phyloP scores from a whole-genome alignment of 106 monocot genomes.

The Ottelia alismoides region DNA sequence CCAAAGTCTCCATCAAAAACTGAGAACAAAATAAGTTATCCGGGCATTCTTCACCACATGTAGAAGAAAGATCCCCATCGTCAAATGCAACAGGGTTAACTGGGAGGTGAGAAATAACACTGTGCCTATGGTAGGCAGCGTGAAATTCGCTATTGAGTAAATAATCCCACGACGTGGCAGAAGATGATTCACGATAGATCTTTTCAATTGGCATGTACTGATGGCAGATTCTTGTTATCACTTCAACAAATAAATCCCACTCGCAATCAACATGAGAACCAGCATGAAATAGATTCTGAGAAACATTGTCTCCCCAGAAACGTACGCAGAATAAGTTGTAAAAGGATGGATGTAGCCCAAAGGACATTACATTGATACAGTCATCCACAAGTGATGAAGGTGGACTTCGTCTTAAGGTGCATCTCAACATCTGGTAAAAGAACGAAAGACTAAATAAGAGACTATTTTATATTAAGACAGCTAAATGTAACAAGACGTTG shows the following conservation, averaged over 20 bases:
- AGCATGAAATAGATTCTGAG: constrained; percentile 22
- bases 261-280: constrained; percentile 48
- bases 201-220: constrained; percentile 18
- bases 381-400: constrained; percentile 65
- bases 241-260: constrained; percentile 64
- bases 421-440: constrained; percentile 66
- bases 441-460: not conserved
- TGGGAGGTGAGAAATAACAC: constrained; percentile 17
- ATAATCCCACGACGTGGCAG: constrained; percentile 54
- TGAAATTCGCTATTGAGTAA: constrained; percentile 67
- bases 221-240: constrained; percentile 35
- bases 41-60: constrained; percentile 11
- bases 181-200: not conserved
- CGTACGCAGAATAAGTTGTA: constrained; percentile 48
- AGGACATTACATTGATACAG: constrained; percentile 71
- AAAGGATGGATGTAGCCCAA: constrained; percentile 51
- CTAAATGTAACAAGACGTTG: not conserved
- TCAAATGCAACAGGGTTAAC: constrained; percentile 3
- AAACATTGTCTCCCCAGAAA: constrained; percentile 53
- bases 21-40: constrained; percentile 38
- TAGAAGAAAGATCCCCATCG: constrained; percentile 3
- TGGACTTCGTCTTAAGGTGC: constrained; percentile 46
- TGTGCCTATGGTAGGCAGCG: constrained; percentile 25
- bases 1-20: constrained; percentile 51
- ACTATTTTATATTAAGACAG: not conserved